phyloP scores from a whole-genome alignment of 2,329 filamentous ascomycete genomes.

The Exophiala mesophila region DNA sequence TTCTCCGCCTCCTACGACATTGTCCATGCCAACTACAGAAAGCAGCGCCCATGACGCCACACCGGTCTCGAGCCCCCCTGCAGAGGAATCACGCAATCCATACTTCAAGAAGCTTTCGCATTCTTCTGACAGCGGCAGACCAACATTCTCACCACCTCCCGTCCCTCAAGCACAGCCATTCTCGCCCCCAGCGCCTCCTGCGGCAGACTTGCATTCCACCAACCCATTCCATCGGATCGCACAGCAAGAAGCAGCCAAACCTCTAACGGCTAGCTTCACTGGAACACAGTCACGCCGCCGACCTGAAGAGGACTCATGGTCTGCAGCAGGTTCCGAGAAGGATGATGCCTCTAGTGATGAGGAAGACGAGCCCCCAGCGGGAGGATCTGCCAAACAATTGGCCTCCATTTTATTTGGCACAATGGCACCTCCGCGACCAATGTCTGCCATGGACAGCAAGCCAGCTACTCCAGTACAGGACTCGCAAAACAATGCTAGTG shows the following conservation, averaged over 20 bases:
- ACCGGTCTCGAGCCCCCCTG: constrained; percentile 42
- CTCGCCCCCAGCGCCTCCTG: constrained; percentile 38
- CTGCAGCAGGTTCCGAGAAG: constrained; percentile 67
- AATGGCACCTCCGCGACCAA: constrained; percentile 86
- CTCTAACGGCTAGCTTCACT: constrained; percentile 46
- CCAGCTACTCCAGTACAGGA: constrained; percentile 43
- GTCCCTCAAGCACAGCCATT: constrained; percentile 36
- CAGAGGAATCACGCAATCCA: constrained; percentile 84
- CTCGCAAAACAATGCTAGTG: constrained; percentile 44
- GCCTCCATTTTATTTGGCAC: constrained; percentile 94
- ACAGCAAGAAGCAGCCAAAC: constrained; percentile 45
- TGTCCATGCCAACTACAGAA: constrained; percentile 29
- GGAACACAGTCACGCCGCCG: constrained; percentile 50
- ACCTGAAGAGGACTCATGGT: constrained; percentile 75
- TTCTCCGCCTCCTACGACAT: constrained; percentile 30
- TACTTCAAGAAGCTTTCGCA: constrained; percentile 88
- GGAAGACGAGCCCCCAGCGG: constrained; percentile 71
- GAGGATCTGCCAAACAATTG: constrained; percentile 81
- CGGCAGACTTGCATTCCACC: constrained; percentile 62
- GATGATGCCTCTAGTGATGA: constrained; percentile 62
- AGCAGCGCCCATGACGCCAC: constrained; percentile 53
- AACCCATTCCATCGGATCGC: constrained; percentile 93
- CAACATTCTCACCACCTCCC: constrained; percentile 41
- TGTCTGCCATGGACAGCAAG: constrained; percentile 63
- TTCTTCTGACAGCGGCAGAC: constrained; percentile 45